Percentiles rank a stretch among this genome's conserved stretches.
These are phyloP conservation scores for Moricandia moricandioides DNA, from an alignment of 345 rosid genomes.

Conservation along the genomic window DNA sequence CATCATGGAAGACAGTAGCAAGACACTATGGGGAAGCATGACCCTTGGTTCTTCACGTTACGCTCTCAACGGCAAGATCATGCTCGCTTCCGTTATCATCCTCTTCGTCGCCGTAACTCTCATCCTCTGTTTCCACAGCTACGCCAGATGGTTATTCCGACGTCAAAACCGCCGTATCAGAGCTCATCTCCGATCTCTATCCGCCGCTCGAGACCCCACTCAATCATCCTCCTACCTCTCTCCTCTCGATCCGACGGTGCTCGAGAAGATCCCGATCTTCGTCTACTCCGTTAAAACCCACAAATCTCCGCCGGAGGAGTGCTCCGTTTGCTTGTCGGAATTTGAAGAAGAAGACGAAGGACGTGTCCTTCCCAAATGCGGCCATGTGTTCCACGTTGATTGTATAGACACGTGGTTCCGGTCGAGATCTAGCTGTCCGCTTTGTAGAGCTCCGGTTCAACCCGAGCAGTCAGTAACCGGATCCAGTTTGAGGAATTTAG, in stretches of 20 bases:
- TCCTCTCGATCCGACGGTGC: conserved; percentile 51
- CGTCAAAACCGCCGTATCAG: conserved; percentile 39
- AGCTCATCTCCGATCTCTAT: conserved; percentile 33
- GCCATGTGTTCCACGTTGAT: conserved; percentile 71
- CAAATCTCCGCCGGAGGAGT: conserved; percentile 36
- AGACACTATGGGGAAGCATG: conserved; percentile 19
- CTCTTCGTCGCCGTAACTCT: conserved; percentile 51
- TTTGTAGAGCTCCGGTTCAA: conserved; percentile 74
- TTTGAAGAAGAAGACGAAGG: conserved; percentile 68
- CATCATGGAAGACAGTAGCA: not conserved
- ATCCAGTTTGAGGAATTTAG: not conserved
- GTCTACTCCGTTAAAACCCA: conserved; percentile 36
- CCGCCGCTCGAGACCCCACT: conserved; percentile 27
- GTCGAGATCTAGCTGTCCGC: conserved; percentile 74
- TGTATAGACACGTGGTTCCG: conserved; percentile 92
- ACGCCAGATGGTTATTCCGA: conserved; percentile 51
- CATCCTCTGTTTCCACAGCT: conserved; percentile 59
- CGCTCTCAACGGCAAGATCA: conserved; percentile 53
- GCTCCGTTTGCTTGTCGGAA: conserved; percentile 78
- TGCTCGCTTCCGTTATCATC: conserved; percentile 50
- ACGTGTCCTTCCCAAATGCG: conserved; percentile 66
- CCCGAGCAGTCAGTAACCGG: not conserved
- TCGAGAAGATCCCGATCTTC: conserved; percentile 57
- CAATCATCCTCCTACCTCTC: conserved; percentile 25
- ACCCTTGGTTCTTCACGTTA: conserved; percentile 25